A percentile compares a stretch with the other conserved stretches of the same genome.
Evolutionary conservation across 1,139 yeast genomes (phyloP).

Genomic region (Pichia inconspicua): DNA sequence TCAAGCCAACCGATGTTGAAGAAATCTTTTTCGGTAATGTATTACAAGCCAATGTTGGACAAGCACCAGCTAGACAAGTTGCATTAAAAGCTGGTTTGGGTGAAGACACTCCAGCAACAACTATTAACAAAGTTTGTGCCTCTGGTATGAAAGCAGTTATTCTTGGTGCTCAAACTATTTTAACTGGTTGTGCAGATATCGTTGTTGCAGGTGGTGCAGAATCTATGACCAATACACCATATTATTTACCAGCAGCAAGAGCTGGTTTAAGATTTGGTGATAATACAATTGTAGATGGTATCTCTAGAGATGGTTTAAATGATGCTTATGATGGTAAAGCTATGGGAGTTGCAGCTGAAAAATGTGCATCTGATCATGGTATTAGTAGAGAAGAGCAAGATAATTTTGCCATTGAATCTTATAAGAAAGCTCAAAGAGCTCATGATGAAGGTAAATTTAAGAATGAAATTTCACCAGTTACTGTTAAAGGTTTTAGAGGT

Average conservation of each 20-base stretch:
- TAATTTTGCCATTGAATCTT: conserved; percentile 58
- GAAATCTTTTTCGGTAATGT: conserved; percentile 93
- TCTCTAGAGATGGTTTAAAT: conserved; percentile 82
- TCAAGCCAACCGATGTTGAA: conserved; percentile 72
- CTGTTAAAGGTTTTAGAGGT: conserved; percentile 85
- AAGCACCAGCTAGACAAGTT: conserved; percentile 97
- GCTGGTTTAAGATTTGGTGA: conserved; percentile 88
- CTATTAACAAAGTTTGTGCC: conserved; percentile 96
- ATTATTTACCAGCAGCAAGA: conserved; percentile 82
- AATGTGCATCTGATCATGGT: conserved; percentile 71
- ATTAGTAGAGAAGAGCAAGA: conserved; percentile 68
- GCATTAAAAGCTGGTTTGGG: conserved; percentile 85
- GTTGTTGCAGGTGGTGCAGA: conserved; percentile 98
- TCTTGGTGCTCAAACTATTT: conserved; percentile 81
- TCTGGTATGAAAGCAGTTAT: conserved; percentile 91
- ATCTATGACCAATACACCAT: conserved; percentile 94
- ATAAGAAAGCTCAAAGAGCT: conserved; percentile 75
- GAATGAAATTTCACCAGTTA: conserved; percentile 75
- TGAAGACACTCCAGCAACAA: conserved; percentile 71
- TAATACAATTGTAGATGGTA: conserved; percentile 68
- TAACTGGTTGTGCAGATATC: conserved; percentile 84
- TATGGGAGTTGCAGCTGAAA: conserved; percentile 97
- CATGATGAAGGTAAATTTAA: conserved; percentile 72
- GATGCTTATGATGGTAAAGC: conserved; percentile 82
- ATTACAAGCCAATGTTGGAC: conserved; percentile 88